Percentiles rank a stretch among this genome's conserved stretches.
These are phyloP conservation scores for Pseudogymnoascus pannorum DNA, from an alignment of 2,329 filamentous ascomycete species.

Conservation along the genomic window DNA sequence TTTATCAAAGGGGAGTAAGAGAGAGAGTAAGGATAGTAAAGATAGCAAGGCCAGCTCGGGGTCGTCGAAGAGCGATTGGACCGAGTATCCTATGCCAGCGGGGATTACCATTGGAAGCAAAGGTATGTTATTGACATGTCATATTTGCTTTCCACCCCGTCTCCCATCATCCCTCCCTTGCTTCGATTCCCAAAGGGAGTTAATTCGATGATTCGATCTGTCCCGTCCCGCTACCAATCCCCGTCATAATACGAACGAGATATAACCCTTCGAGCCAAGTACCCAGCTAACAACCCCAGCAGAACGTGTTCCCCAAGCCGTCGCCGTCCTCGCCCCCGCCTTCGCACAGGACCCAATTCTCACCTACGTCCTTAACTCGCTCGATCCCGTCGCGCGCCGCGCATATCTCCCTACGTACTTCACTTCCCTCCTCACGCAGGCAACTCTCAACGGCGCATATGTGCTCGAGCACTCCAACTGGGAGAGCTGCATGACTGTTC, in stretches of 20 bases:
- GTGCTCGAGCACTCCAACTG: slow-evolving; percentile 14
- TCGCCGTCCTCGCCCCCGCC: neutral
- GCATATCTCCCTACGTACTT: slow-evolving; percentile 17
- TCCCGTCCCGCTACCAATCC: no score
- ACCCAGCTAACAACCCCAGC: neutral
- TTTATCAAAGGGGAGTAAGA: neutral
- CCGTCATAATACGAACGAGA: neutral
- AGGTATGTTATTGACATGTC: no score
- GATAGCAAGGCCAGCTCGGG: neutral
- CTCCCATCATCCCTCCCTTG: no score
- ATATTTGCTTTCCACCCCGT: no score
- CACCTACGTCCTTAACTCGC: slow-evolving; percentile 14
- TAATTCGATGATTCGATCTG: no score
- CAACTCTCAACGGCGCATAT: slow-evolving; percentile 15
- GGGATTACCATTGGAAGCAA: neutral
- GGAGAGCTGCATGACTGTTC: slow-evolving; percentile 13
- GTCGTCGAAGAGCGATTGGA: neutral
- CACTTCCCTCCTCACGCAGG: slow-evolving; percentile 14
- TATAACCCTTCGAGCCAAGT: neutral
- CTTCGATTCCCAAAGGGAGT: no score
- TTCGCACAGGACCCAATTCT: slow-evolving; percentile 13
- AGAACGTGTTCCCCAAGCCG: neutral
- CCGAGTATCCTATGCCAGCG: neutral
- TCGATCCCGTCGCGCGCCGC: slow-evolving; percentile 9
- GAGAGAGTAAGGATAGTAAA: neutral